Evolutionary conservation across 306 rosid genomes (phyloP).

Genomic region (Argentina anserina): DNA sequence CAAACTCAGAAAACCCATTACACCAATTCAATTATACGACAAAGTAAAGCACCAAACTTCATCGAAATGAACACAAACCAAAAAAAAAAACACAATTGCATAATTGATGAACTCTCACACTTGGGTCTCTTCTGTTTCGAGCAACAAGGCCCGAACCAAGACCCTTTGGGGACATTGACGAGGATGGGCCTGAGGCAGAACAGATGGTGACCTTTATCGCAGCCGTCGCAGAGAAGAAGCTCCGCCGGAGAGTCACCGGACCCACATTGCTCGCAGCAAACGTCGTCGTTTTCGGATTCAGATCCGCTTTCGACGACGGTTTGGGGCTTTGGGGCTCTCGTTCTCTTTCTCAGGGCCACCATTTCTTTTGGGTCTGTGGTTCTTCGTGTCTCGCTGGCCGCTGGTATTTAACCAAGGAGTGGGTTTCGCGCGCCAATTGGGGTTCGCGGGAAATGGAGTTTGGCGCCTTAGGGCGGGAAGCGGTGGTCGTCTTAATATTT

Average conservation of each 20-base stretch:
- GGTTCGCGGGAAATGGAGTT: conserved; percentile 37
- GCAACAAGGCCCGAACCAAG: conserved; percentile 77
- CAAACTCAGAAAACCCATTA: not conserved
- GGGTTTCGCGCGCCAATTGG: conserved; percentile 30
- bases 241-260: conserved; percentile 57
- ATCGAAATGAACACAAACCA: not conserved
- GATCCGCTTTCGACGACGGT: not conserved
- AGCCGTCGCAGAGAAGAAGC: conserved; percentile 75
- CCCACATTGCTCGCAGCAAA: conserved; percentile 50
- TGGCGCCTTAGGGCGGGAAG: conserved; percentile 29
- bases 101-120: conserved; percentile 31
- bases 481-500: not conserved
- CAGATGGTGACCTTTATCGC: conserved; percentile 67
- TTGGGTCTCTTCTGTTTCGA: conserved; percentile 41
- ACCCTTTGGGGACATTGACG: conserved; percentile 58
- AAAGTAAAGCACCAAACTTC: not conserved
- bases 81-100: not conserved
- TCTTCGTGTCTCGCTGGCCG: not conserved
- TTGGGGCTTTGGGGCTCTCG: conserved; percentile 50
- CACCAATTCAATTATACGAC: not conserved
- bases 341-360: conserved; percentile 45
- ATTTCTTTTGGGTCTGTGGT: not conserved
- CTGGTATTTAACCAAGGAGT: not conserved
- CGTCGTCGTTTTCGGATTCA: conserved; percentile 20
- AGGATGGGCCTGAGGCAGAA: conserved; percentile 78